These are phyloP conservation scores for Lactifluus piperatus DNA, from an alignment of 768 basidiomycete genomes.

Conservation along the genomic window DNA sequence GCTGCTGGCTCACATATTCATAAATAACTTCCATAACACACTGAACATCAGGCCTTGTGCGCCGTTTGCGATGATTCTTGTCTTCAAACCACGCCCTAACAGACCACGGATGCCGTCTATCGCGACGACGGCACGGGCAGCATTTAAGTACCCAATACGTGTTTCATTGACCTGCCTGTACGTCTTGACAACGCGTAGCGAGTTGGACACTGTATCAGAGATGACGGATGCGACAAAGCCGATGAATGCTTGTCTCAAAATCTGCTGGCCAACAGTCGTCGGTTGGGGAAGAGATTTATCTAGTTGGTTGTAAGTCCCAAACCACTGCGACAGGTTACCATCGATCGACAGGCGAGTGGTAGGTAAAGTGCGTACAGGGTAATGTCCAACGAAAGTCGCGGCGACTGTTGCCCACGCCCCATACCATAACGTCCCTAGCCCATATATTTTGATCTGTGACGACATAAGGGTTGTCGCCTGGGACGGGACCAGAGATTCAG, in stretches of 20 bases:
- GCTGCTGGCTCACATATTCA: constrained; percentile 62
- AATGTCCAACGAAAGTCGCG: constrained; percentile 90
- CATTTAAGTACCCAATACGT: constrained; percentile 68
- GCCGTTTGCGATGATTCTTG: constrained; percentile 83
- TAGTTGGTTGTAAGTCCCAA: constrained; percentile 79
- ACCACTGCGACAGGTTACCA: constrained; percentile 46
- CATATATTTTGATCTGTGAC: constrained; percentile 58
- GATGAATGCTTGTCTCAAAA: constrained; percentile 79
- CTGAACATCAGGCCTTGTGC: constrained; percentile 88
- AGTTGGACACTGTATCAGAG: constrained; percentile 84
- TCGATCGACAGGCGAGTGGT: background rate
- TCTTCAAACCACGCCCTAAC: constrained; percentile 85
- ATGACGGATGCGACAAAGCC: constrained; percentile 82
- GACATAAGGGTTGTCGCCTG: background rate
- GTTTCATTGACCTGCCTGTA: constrained; percentile 87
- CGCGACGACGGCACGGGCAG: constrained; percentile 67
- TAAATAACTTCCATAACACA: constrained; percentile 83
- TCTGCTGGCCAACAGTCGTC: constrained; percentile 43
- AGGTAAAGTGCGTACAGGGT: constrained; percentile 48
- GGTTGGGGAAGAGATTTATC: constrained; percentile 50
- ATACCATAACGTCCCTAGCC: constrained; percentile 76
- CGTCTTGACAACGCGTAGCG: constrained; percentile 88
- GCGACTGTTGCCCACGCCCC: constrained; percentile 88
- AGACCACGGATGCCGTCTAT: constrained; percentile 72
- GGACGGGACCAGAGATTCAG: background rate